phyloP scores from a whole-genome alignment of 1,284 basidiomycete species.

The Ceratobasidium sp. region DNA sequence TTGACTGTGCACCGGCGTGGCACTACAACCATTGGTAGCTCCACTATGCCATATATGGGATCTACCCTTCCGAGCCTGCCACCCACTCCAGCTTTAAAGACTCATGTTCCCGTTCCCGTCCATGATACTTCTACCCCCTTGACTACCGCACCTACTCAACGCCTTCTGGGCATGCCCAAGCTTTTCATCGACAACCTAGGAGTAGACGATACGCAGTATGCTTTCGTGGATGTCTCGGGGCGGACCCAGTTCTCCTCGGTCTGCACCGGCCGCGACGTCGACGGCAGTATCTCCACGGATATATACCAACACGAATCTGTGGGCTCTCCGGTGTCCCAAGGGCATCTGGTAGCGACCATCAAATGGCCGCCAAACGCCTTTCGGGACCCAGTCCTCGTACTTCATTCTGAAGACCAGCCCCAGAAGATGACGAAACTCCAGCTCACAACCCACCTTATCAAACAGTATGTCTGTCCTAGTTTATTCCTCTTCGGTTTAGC shows the following conservation, averaged over 20 bases:
- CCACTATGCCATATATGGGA: slow-evolving; percentile 17
- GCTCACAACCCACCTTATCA: slow-evolving; percentile 23
- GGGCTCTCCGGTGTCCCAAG: not conserved
- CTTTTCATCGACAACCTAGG: slow-evolving; percentile 39
- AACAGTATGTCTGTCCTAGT: slow-evolving; percentile 11
- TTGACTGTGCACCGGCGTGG: slow-evolving; percentile 40
- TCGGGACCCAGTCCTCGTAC: slow-evolving; percentile 28
- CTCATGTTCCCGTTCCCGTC: slow-evolving; percentile 7
- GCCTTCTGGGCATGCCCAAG: slow-evolving; percentile 36
- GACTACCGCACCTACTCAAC: slow-evolving; percentile 6
- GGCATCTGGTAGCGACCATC: slow-evolving; percentile 33
- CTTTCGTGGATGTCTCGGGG: slow-evolving; percentile 35
- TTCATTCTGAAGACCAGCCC: slow-evolving; percentile 18
- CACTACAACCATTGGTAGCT: slow-evolving; percentile 17
- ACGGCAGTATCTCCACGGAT: slow-evolving; percentile 29
- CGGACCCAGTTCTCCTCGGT: slow-evolving; percentile 22
- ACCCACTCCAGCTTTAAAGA: slow-evolving; percentile 26
- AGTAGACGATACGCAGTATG: slow-evolving; percentile 25
- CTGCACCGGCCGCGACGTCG: not conserved
- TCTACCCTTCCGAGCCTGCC: slow-evolving; percentile 15
- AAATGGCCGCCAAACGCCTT: slow-evolving; percentile 38
- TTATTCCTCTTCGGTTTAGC: not conserved
- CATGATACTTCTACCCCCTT: slow-evolving; percentile 6
- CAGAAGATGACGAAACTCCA: slow-evolving; percentile 21
- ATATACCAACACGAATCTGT: slow-evolving; percentile 33